Conservation (phyloP, 176 grass and related monocot species). For the Musa schizocarpa region DNA sequence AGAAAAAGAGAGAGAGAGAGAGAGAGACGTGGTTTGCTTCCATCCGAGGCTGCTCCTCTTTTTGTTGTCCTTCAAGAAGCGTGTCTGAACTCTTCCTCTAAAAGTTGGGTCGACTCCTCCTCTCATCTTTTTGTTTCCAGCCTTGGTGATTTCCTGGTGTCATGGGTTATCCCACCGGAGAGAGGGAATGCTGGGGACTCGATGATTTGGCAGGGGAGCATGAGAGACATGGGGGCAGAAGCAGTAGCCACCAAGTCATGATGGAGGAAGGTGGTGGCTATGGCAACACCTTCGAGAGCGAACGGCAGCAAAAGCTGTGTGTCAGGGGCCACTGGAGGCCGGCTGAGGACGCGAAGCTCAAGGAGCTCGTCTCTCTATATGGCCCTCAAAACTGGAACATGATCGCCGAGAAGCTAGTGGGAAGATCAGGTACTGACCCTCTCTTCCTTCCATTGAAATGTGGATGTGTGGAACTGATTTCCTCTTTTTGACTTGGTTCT, state of each 20-base stretch:
- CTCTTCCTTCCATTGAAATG: too few relatives aligned
- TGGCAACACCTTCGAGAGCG: not conserved
- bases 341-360: constrained; percentile 16
- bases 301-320: not conserved
- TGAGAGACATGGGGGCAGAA: not conserved
- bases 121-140: not conserved
- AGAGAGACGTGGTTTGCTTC: not conserved
- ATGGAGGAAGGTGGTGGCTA: not conserved
- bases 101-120: not conserved
- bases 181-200: constrained; percentile 1
- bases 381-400: constrained; percentile 18
- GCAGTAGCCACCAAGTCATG: too few relatives aligned
- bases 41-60: not conserved
- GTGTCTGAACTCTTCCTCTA: not conserved
- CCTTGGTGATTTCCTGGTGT: not conserved
- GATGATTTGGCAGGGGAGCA: not conserved
- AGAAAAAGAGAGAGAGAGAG: not conserved
- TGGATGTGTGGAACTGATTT: not conserved
- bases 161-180: constrained; percentile 1
- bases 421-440: not conserved
- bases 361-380: constrained; percentile 7
- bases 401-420: constrained; percentile 15
- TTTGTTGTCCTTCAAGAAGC: too few relatives aligned
- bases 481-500: not conserved
- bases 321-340: constrained; percentile 16